These are phyloP conservation scores for Silene latifolia DNA, from an alignment of 148 eudicot genomes.

Conservation along the genomic window DNA sequence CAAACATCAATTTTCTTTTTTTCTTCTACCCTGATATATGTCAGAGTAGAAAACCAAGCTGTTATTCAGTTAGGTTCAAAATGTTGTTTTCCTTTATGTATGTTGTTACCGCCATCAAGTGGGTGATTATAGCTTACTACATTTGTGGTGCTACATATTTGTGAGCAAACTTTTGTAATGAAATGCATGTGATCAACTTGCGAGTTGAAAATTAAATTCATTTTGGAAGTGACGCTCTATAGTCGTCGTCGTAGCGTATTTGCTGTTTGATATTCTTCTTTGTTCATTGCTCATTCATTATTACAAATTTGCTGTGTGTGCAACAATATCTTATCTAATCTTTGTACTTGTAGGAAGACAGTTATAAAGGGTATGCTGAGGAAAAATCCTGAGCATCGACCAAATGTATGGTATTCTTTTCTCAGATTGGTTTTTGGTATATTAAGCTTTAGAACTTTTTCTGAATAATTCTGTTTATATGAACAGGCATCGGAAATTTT, in stretches of 20 bases:
- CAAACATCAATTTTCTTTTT: neutral
- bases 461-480: constrained; percentile 11
- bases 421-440: neutral
- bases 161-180: neutral
- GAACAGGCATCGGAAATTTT: constrained; percentile 82
- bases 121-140: too few relatives aligned
- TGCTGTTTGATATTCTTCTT: neutral
- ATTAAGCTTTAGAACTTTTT: constrained; percentile 15
- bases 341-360: constrained; percentile 41
- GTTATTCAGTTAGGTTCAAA: too few relatives aligned
- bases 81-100: too few relatives aligned
- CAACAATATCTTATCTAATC: constrained; percentile 9
- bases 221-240: neutral
- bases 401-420: constrained; percentile 46
- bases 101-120: too few relatives aligned
- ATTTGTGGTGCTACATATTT: too few relatives aligned
- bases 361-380: constrained; percentile 89
- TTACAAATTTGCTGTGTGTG: neutral
- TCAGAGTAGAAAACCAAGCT: neutral
- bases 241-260: neutral
- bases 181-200: neutral
- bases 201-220: neutral
- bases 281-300: neutral
- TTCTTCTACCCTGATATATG: neutral
- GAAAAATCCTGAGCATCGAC: constrained; percentile 89